Percentiles rank a stretch among this genome's conserved stretches.
Conservation (phyloP, 306 rosid species). For the Vicia faba region DNA sequence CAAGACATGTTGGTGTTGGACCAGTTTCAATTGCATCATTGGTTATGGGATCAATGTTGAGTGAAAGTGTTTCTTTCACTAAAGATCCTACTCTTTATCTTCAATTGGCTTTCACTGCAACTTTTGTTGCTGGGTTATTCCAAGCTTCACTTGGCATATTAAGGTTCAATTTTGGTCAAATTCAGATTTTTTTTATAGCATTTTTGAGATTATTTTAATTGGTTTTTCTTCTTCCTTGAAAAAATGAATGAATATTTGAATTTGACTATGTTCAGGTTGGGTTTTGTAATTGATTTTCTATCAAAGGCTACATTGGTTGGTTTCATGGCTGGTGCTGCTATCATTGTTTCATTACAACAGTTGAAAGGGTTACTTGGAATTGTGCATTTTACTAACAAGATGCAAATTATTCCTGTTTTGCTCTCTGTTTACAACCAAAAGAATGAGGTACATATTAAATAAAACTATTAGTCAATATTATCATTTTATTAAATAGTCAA, state of each 20-base stretch:
- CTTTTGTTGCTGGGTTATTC: slow-evolving; percentile 86
- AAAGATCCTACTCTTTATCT: slow-evolving; percentile 70
- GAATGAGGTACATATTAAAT: slow-evolving; percentile 55
- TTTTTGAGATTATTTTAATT: background rate
- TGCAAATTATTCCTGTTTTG: slow-evolving; percentile 80
- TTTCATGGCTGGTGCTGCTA: slow-evolving; percentile 94
- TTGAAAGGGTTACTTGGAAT: slow-evolving; percentile 93
- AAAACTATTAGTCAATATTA: too few species aligned
- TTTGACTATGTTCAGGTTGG: slow-evolving; percentile 55
- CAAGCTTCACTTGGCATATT: slow-evolving; percentile 83
- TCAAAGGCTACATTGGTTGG: slow-evolving; percentile 92
- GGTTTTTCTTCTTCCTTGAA: background rate
- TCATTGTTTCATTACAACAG: slow-evolving; percentile 87
- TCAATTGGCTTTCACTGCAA: slow-evolving; percentile 85
- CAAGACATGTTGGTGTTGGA: slow-evolving; percentile 88
- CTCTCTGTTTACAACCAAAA: slow-evolving; percentile 56
- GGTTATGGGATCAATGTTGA: slow-evolving; percentile 97
- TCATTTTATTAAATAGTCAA: too few species aligned
- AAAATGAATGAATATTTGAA: background rate
- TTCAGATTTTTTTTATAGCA: background rate
- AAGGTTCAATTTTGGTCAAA: slow-evolving; percentile 50
- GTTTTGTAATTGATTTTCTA: slow-evolving; percentile 88
- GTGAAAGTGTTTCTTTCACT: slow-evolving; percentile 60
- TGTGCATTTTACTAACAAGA: slow-evolving; percentile 72
- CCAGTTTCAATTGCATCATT: slow-evolving; percentile 96